phyloP scores from a whole-genome alignment of 2,329 filamentous ascomycete genomes.

The Macrophomina phaseolina region DNA sequence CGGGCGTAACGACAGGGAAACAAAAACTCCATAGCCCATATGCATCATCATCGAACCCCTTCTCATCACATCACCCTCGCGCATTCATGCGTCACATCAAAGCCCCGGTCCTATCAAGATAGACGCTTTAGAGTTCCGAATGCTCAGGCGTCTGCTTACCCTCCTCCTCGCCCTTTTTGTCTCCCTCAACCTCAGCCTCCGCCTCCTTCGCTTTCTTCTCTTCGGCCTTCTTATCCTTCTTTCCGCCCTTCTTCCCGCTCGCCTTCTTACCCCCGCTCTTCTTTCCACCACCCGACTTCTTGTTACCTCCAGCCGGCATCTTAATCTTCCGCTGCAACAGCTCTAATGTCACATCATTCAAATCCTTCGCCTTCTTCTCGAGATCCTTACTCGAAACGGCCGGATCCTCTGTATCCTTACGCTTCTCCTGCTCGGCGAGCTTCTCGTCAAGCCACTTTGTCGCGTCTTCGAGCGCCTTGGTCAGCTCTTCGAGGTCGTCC shows the following conservation, averaged over 20 bases:
- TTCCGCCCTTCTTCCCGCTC: constrained; percentile 40
- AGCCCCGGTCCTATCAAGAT: too few relatives aligned
- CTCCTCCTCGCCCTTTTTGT: constrained; percentile 1
- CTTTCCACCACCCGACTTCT: constrained; percentile 1
- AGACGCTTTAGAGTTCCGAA: constrained; percentile 26
- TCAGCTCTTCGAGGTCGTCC: constrained; percentile 72
- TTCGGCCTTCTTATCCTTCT: constrained; percentile 42
- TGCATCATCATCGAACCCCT: constrained; percentile 4
- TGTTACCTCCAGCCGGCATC: constrained; percentile 41
- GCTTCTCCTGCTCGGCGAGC: constrained; percentile 71
- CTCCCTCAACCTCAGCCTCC: constrained; percentile 30
- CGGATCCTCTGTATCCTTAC: constrained; percentile 74
- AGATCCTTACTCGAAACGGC: constrained; percentile 76
- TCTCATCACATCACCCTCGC: background rate
- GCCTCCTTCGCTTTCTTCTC: constrained; percentile 21
- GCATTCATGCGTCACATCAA: background rate
- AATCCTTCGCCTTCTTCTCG: constrained; percentile 68
- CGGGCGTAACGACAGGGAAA: background rate
- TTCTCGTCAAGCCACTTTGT: constrained; percentile 77
- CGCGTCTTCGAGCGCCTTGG: constrained; percentile 66
- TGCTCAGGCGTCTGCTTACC: constrained; percentile 20
- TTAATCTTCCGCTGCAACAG: constrained; percentile 73
- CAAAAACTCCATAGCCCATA: constrained; percentile 9
- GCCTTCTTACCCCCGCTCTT: constrained; percentile 45
- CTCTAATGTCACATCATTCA: constrained; percentile 73